phyloP scores from a whole-genome alignment of 768 basidiomycete genomes.

The Amanita exitialis region DNA sequence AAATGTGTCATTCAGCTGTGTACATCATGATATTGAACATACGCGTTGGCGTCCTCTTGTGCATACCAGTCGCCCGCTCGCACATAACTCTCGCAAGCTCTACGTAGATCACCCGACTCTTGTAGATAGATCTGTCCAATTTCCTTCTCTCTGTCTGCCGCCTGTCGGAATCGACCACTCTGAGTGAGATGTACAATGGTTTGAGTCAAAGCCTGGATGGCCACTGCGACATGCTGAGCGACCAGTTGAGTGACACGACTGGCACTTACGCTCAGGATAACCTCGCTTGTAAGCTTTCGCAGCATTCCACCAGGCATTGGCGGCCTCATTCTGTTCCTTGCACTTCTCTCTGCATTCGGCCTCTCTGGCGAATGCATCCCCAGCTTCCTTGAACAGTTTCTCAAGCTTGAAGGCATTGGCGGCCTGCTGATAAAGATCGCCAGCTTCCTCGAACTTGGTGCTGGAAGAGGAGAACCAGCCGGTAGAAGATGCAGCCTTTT shows the following conservation, averaged over 20 bases:
- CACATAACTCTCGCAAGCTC: slow-evolving; percentile 86
- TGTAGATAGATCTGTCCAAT: slow-evolving; percentile 91
- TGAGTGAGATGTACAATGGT: slow-evolving; percentile 79
- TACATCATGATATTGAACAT: slow-evolving; percentile 21
- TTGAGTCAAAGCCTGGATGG: slow-evolving; percentile 76
- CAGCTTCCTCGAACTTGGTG: slow-evolving; percentile 89
- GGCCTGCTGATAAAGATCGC: slow-evolving; percentile 90
- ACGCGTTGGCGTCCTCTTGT: slow-evolving; percentile 97
- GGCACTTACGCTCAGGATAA: slow-evolving; percentile 65
- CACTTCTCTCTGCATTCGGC: slow-evolving; percentile 89
- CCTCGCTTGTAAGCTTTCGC: slow-evolving; percentile 93
- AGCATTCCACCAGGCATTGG: slow-evolving; percentile 98
- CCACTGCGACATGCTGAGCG: slow-evolving; percentile 44
- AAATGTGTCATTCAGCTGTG: neutral
- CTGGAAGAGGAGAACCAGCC: slow-evolving; percentile 86
- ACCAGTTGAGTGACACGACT: neutral
- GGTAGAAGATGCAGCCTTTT: slow-evolving; percentile 74
- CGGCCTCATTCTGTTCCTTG: slow-evolving; percentile 88
- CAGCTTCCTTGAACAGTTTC: slow-evolving; percentile 85
- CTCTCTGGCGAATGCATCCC: slow-evolving; percentile 86
- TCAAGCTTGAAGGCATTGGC: slow-evolving; percentile 92
- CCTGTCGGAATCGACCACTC: slow-evolving; percentile 89
- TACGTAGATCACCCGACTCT: slow-evolving; percentile 66
- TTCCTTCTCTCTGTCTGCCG: slow-evolving; percentile 96
- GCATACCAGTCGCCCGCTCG: slow-evolving; percentile 95